phyloP scores from a whole-genome alignment of 179 eudicot species.

The Silene vulgaris region DNA sequence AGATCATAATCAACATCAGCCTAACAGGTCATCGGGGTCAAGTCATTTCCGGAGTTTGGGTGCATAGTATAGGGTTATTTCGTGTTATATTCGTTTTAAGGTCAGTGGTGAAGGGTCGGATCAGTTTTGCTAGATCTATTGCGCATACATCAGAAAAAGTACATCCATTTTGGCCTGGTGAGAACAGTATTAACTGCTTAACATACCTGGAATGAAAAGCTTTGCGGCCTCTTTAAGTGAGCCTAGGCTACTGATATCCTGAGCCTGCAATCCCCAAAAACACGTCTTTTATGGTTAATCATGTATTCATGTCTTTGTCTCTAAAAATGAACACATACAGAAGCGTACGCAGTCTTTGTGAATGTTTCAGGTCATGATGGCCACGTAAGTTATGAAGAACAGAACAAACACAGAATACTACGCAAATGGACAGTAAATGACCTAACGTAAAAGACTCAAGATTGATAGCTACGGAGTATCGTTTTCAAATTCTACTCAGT shows the following conservation, averaged over 20 bases:
- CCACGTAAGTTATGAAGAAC: neutral
- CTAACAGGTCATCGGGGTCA: too few relatives aligned
- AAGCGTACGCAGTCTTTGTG: neutral
- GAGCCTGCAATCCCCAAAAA: slow-evolving; percentile 55
- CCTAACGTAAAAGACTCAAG: slow-evolving; percentile 2
- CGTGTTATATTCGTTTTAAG: too few relatives aligned
- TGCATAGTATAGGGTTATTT: too few relatives aligned
- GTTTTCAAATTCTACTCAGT: too few relatives aligned
- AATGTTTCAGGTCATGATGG: neutral
- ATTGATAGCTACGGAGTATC: too few relatives aligned
- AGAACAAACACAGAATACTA: neutral
- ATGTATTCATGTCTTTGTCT: neutral
- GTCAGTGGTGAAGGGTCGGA: too few relatives aligned
- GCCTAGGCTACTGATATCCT: slow-evolving; percentile 78
- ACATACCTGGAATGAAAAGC: slow-evolving; percentile 79
- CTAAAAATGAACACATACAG: neutral
- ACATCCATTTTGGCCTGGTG: neutral
- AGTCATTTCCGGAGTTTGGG: too few relatives aligned
- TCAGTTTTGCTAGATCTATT: neutral
- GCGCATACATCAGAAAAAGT: neutral
- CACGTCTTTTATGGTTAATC: neutral
- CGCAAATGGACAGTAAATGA: neutral
- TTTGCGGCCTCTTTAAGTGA: slow-evolving; percentile 85
- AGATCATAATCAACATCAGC: slow-evolving; percentile 9
- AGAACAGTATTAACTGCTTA: neutral